Base-by-base conservation (phyloP, 345 rosid genomes). In the Arabidopsis suecica region DNA sequence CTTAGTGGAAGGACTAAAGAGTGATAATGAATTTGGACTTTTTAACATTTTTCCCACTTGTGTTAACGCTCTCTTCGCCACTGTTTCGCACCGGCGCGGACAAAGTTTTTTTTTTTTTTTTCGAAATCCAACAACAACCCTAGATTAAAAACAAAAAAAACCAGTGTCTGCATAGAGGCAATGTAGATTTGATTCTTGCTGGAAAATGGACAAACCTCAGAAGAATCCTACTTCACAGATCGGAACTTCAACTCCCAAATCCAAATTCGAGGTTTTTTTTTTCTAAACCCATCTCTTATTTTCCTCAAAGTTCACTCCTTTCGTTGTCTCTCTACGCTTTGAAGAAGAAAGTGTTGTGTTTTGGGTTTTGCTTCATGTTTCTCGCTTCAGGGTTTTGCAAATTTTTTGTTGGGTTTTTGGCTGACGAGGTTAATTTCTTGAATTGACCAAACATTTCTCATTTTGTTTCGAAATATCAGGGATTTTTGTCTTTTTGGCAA, bases 161-260 rank as follows among this genome's bases (percentile, higher is more conserved):
- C 40, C 60, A 48, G 11, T 70, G 61, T 77, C 67, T 65, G 72
- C 25, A 4, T 62, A 7, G 22, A 54, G 65, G 32, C 74, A 66
- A 79, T 69, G 81, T 71, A 65, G 75, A 48, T 75, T 50, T 69
- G 71, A 65, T 77, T 67, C 10, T 49, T 50, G 32, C 76, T 40
- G 47, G 62, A 74, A 78, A 59, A 87, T 93, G 98, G 97, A 87
- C 61, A 89, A 90, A 34, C 85, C 94, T 0, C 80, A 82, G 85
- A 89, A 88, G 85, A 88, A 84, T 83, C 74, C 85, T 80, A 20
- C 69, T 1, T 18, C 74, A 6, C 89, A 83, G 86, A 85, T 85
- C 83, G 83, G 80, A 62, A 75, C 87, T 66, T 83, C 95, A 49
- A 82, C 86, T 72, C 85, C 98, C 7, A 78, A 78, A 68, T 73